Percentiles rank a stretch among this genome's conserved stretches.
Evolutionary conservation across 2,329 filamentous ascomycete genomes (phyloP).

Genomic region (Keithomyces neogunnii): DNA sequence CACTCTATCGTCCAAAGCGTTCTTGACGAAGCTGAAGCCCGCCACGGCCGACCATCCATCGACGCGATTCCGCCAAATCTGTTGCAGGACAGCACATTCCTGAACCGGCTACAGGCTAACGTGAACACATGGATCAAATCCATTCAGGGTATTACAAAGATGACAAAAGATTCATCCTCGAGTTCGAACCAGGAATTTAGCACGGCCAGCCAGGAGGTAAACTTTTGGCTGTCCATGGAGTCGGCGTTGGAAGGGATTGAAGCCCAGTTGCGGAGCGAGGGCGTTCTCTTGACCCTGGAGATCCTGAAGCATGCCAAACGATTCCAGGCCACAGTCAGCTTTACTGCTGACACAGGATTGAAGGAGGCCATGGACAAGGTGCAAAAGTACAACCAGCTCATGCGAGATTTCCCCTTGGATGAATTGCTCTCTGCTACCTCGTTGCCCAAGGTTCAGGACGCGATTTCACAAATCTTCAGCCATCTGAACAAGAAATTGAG

Average conservation of each 20-base stretch:
- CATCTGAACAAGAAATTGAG: conserved; percentile 98
- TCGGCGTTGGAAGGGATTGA: conserved; percentile 87
- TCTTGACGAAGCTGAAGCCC: conserved; percentile 65
- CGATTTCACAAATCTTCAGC: conserved; percentile 79
- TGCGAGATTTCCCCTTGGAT: conserved; percentile 95
- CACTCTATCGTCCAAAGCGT: conserved; percentile 83
- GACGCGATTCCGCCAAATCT: conserved; percentile 69
- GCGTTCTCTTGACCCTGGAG: conserved; percentile 83
- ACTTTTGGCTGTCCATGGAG: conserved; percentile 98
- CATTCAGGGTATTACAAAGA: conserved; percentile 92
- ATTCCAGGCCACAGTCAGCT: conserved; percentile 95
- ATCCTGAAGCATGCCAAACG: conserved; percentile 95
- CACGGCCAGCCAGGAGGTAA: conserved; percentile 94
- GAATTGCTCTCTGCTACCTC: conserved; percentile 90
- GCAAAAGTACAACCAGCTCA: conserved; percentile 96
- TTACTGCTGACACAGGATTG: conserved; percentile 88
- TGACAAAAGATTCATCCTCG: conserved; percentile 71
- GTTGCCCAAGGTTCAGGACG: conserved; percentile 78
- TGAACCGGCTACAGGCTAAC: conserved; percentile 86
- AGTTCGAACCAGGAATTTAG: conserved; percentile 45
- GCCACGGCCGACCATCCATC: conserved; percentile 60
- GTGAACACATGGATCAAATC: conserved; percentile 99
- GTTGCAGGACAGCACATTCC: conserved; percentile 82
- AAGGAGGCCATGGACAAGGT: conserved; percentile 95
- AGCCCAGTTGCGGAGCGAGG: conserved; percentile 76